Evolutionary conservation across 1,139 yeast genomes (phyloP).

Genomic region (Candida anutae): DNA sequence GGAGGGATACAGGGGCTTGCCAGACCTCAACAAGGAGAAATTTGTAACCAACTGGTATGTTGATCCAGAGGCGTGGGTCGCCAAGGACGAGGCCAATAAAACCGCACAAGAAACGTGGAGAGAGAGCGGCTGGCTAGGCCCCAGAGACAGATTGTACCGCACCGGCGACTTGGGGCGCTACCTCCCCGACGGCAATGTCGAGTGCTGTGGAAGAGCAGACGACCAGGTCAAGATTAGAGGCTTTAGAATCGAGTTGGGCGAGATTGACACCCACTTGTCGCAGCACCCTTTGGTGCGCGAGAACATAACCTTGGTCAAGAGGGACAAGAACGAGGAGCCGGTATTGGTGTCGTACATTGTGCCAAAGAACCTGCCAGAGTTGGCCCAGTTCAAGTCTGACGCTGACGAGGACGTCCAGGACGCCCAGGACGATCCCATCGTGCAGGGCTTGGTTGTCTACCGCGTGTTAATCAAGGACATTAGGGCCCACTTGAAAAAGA

Average conservation of each 20-base stretch:
- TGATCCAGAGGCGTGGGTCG: constrained; percentile 51
- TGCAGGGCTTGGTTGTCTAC: constrained; percentile 70
- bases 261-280: constrained; percentile 93
- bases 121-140: constrained; percentile 77
- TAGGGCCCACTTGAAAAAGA: constrained; percentile 72
- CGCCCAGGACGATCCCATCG: constrained; percentile 53
- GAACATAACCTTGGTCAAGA: constrained; percentile 85
- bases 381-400: constrained; percentile 42
- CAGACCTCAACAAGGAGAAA: constrained; percentile 80
- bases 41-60: constrained; percentile 89
- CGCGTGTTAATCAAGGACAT: constrained; percentile 73
- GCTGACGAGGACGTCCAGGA: constrained; percentile 16
- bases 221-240: constrained; percentile 98
- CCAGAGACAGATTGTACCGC: constrained; percentile 90
- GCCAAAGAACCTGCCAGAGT: constrained; percentile 61
- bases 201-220: constrained; percentile 98
- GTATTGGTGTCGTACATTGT: constrained; percentile 87
- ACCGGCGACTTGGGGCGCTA: constrained; percentile 98
- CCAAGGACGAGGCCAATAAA: constrained; percentile 36
- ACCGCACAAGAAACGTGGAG: constrained; percentile 59
- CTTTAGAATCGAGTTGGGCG: constrained; percentile 96
- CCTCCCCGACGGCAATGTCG: constrained; percentile 94
- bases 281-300: constrained; percentile 90
- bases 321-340: constrained; percentile 89
- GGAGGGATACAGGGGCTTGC: constrained; percentile 89